Base-by-base conservation (phyloP, 2,329 filamentous ascomycete genomes). In the Trichophyton simii region DNA sequence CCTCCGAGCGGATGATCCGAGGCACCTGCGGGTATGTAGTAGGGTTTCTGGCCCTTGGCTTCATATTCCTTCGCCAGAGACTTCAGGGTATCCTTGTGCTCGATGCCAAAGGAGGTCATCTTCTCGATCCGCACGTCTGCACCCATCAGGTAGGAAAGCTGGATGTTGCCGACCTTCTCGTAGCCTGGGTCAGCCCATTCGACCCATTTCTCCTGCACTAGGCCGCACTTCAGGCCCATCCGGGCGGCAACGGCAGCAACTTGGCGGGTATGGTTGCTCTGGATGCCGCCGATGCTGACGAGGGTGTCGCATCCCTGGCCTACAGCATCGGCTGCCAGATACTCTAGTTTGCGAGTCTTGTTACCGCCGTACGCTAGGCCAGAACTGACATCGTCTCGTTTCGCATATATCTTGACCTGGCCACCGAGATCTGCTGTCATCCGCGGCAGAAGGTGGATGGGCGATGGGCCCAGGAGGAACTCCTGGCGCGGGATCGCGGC, bases 361-460 rank as follows among this genome's bases (percentile, higher is more conserved):
- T 88, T 88, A 60, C 84, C 85, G 42, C 85, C 85, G 67, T 80
- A 87, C 2, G 85, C 85, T 18, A 87, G 78, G 0, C 81, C 82
- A 1, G 83, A 86, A 73, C 86, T 87, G 68, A 84, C 83, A 73
- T 89, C 87, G 66, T 89, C 86, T 58, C 86, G 81, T 73, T 89
- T 89, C 60, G 86, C 86, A 69, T 83, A 89, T 65, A 89, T 80
- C 20, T 79, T 77, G 46, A 87, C 82, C 66, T 79, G 80, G 34
- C 80, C 79, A 57, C 82, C 80, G 3, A 88, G 79, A 25, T 82
- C 82, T 60, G 78, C 71, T 36, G 83, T 84, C 68, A 88, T 87
- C 64, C 84, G 80, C 60, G 84, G 82, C 41, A 89, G 80, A 59
- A 78, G 72, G 69, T 89, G 84, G 68, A 89, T 86, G 34, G 85